Evolutionary conservation across 1,284 basidiomycete species (phyloP).

Genomic region (Xanthoconium separans): DNA sequence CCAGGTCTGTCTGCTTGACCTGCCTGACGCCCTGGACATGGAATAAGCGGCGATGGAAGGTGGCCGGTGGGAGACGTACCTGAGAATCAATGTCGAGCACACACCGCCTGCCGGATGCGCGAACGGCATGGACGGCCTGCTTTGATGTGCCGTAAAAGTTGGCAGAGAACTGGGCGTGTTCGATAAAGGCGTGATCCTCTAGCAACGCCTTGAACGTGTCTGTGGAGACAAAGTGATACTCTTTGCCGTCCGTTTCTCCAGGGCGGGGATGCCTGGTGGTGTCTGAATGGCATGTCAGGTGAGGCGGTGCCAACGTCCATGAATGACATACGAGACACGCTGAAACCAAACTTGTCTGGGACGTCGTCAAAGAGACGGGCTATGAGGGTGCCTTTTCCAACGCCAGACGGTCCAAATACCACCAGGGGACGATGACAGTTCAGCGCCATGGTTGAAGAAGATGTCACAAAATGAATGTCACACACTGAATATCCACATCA

Average conservation of each 20-base stretch:
- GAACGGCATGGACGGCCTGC: conserved; percentile 59
- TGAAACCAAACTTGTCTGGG: conserved; percentile 90
- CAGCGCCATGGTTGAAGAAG: conserved; percentile 31
- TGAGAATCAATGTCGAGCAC: conserved; percentile 97
- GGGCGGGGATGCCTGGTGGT: conserved; percentile 87
- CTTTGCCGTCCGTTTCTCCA: conserved; percentile 80
- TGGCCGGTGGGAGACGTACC: conserved; percentile 36
- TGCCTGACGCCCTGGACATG: conserved; percentile 78
- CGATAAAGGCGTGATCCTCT: conserved; percentile 64
- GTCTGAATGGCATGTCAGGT: conserved; percentile 12
- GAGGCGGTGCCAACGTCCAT: not conserved
- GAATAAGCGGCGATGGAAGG: not conserved
- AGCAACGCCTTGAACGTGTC: conserved; percentile 66
- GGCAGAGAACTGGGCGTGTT: conserved; percentile 84
- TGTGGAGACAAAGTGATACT: conserved; percentile 73
- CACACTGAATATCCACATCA: not conserved
- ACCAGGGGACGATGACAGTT: conserved; percentile 56
- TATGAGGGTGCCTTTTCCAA: conserved; percentile 93
- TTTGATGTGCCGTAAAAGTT: conserved; percentile 94
- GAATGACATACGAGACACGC: conserved; percentile 78
- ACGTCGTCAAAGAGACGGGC: conserved; percentile 80
- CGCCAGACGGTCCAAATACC: conserved; percentile 84
- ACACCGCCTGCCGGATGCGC: conserved; percentile 68
- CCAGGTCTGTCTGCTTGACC: conserved; percentile 76
- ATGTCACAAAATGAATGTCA: conserved; percentile 1